These are phyloP conservation scores for Fistulinella prunicolor DNA, from an alignment of 768 basidiomycete species.

Conservation along the genomic window DNA sequence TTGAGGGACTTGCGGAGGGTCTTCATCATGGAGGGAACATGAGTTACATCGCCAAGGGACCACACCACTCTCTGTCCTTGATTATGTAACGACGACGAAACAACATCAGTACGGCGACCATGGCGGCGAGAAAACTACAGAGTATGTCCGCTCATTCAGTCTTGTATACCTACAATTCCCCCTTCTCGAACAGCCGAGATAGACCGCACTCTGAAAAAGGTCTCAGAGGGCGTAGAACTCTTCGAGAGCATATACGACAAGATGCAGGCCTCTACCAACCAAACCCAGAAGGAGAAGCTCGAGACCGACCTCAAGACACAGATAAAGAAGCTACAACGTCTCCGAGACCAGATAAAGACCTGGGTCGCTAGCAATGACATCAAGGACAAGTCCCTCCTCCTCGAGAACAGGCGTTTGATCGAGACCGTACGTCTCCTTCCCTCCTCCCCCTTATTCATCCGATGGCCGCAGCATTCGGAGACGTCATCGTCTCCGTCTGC, in stretches of 20 bases:
- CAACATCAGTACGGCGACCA: too few species aligned
- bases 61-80: conserved; percentile 2
- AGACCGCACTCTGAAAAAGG: conserved; percentile 97
- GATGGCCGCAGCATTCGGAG: too few species aligned
- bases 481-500: conserved; percentile 14
- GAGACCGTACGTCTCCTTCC: conserved; percentile 89
- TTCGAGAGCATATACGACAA: conserved; percentile 97
- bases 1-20: conserved; percentile 76
- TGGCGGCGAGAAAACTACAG: conserved; percentile 92
- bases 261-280: conserved; percentile 93
- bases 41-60: too few species aligned
- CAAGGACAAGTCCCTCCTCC: conserved; percentile 91
- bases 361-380: conserved; percentile 98
- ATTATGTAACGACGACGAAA: conserved; percentile 33
- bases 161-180: background rate
- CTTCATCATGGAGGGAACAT: conserved; percentile 57
- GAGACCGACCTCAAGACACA: conserved; percentile 96
- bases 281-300: conserved; percentile 98
- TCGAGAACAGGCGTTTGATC: conserved; percentile 94
- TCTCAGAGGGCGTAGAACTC: conserved; percentile 90
- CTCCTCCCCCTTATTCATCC: too few species aligned
- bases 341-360: conserved; percentile 87
- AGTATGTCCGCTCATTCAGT: too few species aligned
- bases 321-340: conserved; percentile 90
- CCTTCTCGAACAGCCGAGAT: conserved; percentile 74